Base-by-base conservation (phyloP, 1,284 basidiomycete species). In the Ceratobasidium sp. region DNA sequence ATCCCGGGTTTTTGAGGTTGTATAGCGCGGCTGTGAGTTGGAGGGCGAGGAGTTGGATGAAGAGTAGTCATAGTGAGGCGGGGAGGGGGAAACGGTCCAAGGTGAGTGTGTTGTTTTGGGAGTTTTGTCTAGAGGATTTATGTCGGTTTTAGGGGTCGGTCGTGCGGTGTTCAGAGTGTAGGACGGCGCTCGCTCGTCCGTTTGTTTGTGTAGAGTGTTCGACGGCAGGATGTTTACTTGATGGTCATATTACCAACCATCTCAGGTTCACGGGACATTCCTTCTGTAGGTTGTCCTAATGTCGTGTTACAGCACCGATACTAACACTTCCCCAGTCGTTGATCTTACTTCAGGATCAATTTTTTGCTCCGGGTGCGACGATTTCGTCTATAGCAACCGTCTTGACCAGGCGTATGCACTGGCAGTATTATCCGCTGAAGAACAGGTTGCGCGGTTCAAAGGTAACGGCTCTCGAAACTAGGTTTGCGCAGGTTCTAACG, bases 191-290 rank as follows among this genome's bases (percentile, higher is more conserved):
- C 25, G 84, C 89, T 2, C 86, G 93, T n/a, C 93, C 94, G 0
- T 92, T 92, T 82, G 90, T 90, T 8, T 96, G 95, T 80, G 84
- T 96, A 11, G 89, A 92, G n/a, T 96, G 95, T 81, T 81, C 89
- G 4, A 93, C 88, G 81, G 86, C 89, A 34, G 94, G 92, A 7
- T 96, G 95, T 80, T 93, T 91, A 93, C 79, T 82, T 22, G 85
- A 84, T 66, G 86, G 85, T 22, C 93, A 92, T 81, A 85, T 89
- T 57, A 81, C 84, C 6, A 83, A 82, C 2, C 93, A 93, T 82
- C 85, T 92, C 78, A 87, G 84, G 79, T 86, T 89, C 25, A 81
- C 85, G 2, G 86, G 86, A 0, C 93, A 95, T 82, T 80, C 82
- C 13, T 93, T 95, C 81, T 91, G 95, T 95, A 76, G 80, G 92